Conservation (phyloP, 441 rosid species). For the Sinapis alba region DNA sequence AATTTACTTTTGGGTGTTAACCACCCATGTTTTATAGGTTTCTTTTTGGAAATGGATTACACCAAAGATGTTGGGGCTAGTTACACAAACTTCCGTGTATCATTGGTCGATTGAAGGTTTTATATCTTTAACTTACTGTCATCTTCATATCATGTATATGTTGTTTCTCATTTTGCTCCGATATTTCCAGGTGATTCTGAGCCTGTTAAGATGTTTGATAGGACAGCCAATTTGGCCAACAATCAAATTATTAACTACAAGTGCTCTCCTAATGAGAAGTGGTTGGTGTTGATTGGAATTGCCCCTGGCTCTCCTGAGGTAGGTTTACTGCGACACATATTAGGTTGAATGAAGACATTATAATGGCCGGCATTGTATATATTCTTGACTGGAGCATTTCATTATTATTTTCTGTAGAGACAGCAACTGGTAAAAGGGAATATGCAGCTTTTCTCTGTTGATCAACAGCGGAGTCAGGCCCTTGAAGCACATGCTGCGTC, state of each 20-base stretch:
- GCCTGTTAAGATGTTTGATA: conserved; percentile 96
- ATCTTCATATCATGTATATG: conserved; percentile 8
- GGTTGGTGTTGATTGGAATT: conserved; percentile 98
- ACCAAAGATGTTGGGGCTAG: conserved; percentile 92
- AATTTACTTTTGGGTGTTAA: conserved; percentile 16
- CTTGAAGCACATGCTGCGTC: conserved; percentile 99
- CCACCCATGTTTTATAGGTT: conserved; percentile 55
- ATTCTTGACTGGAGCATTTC: conserved; percentile 19
- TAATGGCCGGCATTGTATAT: background rate
- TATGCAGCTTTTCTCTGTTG: conserved; percentile 97
- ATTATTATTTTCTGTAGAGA: conserved; percentile 54
- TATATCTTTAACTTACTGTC: conserved; percentile 13
- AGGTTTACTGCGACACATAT: conserved; percentile 22
- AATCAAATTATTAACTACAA: conserved; percentile 97
- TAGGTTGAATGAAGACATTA: conserved; percentile 20
- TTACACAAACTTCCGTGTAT: conserved; percentile 89
- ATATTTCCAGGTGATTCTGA: conserved; percentile 85
- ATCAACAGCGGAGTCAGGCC: conserved; percentile 99
- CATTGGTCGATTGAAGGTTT: conserved; percentile 99
- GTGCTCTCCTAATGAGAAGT: conserved; percentile 97
- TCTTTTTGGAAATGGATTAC: conserved; percentile 99
- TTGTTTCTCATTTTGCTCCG: conserved; percentile 13
- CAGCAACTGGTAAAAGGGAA: conserved; percentile 94
- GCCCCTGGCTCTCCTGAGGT: conserved; percentile 99
- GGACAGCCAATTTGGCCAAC: conserved; percentile 92